Conservation (phyloP, 805 yeast genomes). For the Zygosaccharomyces bisporus region DNA sequence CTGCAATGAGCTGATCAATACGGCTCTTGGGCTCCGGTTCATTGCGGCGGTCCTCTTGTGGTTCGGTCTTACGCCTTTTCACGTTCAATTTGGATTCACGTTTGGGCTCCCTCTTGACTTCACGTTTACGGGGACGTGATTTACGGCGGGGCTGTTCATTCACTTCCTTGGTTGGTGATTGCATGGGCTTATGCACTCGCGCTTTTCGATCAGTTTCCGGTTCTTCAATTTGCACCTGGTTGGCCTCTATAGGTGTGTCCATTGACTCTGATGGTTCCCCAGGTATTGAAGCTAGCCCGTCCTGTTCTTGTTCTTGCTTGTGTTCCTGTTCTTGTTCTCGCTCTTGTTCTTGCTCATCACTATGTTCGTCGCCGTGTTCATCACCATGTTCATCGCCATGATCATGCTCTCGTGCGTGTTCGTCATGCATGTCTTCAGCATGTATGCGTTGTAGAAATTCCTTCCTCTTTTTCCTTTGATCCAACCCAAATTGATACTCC, state of each 20-base stretch:
- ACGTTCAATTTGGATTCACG: background rate
- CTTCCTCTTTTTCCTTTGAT: conserved; percentile 26
- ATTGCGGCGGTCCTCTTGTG: conserved; percentile 4
- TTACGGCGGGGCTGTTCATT: background rate
- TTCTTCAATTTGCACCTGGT: background rate
- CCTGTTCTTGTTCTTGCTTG: background rate
- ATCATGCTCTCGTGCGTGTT: conserved; percentile 7
- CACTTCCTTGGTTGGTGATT: background rate
- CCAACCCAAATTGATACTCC: conserved; percentile 31
- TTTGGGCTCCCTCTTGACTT: background rate
- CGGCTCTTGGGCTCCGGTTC: conserved; percentile 12
- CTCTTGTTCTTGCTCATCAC: conserved; percentile 5
- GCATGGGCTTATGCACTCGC: background rate
- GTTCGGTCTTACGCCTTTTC: conserved; percentile 4
- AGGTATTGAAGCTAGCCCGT: background rate
- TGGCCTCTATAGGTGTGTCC: background rate
- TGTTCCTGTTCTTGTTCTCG: background rate
- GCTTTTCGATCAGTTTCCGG: background rate
- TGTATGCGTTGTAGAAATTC: conserved; percentile 21
- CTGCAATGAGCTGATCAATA: conserved; percentile 16
- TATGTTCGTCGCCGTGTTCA: conserved; percentile 5
- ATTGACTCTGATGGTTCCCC: no score
- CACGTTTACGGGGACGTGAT: conserved; percentile 5
- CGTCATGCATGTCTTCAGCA: conserved; percentile 6
- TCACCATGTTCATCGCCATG: conserved; percentile 1